These are phyloP conservation scores for Aspergillus taichungensis DNA, from an alignment of 495 filamentous ascomycete genomes.

Conservation along the genomic window DNA sequence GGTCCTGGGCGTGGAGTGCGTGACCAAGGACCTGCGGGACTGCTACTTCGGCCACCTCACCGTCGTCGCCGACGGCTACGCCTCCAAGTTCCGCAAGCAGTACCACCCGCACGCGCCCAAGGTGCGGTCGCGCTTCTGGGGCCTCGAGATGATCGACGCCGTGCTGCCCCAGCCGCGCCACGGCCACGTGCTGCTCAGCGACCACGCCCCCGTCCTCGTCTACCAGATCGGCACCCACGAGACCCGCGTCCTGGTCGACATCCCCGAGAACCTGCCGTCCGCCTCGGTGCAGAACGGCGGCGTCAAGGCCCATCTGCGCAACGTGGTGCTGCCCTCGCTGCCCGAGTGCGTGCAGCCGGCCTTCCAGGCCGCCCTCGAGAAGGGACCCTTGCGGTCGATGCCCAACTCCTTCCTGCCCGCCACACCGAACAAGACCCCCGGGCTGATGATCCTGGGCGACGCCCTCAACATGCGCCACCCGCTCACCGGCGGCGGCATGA, in stretches of 20 bases:
- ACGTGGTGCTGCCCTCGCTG: constrained; percentile 67
- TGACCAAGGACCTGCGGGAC: constrained; percentile 50
- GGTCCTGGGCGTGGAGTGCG: constrained; percentile 67
- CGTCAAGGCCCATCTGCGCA: constrained; percentile 69
- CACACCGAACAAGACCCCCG: constrained; percentile 57
- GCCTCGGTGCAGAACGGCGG: constrained; percentile 65
- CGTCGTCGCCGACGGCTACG: constrained; percentile 87
- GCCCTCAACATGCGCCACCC: constrained; percentile 97
- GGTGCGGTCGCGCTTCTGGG: constrained; percentile 78
- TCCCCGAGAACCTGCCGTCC: constrained; percentile 70
- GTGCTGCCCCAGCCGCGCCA: constrained; percentile 60
- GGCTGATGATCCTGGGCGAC: constrained; percentile 78
- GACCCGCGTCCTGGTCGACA: constrained; percentile 81
- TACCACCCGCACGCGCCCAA: constrained; percentile 60
- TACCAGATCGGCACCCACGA: constrained; percentile 97
- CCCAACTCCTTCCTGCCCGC: constrained; percentile 89
- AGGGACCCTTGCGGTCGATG: constrained; percentile 70
- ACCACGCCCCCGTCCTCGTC: constrained; percentile 69
- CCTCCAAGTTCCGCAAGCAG: constrained; percentile 82
- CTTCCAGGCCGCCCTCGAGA: constrained; percentile 66
- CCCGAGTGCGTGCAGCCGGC: constrained; percentile 63
- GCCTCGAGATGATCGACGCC: constrained; percentile 82
- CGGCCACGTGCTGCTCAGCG: constrained; percentile 82
- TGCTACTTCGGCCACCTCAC: constrained; percentile 83
- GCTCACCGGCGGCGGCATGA: constrained; percentile 92